These are phyloP conservation scores for Carnegiea gigantea DNA, from an alignment of 179 eudicot species.

Conservation along the genomic window DNA sequence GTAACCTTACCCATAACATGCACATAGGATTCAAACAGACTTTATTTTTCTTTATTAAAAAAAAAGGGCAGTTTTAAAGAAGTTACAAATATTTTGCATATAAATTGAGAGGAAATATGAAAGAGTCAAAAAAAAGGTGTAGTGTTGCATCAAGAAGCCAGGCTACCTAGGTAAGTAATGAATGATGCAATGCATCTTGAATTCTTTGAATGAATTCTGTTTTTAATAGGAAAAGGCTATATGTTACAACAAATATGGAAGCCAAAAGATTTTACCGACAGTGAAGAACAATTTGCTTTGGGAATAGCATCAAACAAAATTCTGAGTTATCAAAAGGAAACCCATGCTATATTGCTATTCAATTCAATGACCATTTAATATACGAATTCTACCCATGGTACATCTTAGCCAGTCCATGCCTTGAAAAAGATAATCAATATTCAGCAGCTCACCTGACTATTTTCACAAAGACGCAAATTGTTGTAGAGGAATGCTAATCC, in stretches of 20 bases:
- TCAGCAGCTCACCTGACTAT: slow-evolving; percentile 54
- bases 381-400: too few species aligned
- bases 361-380: too few species aligned
- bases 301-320: too few species aligned
- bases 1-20: too few species aligned
- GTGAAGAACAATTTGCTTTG: neutral
- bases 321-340: too few species aligned
- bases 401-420: neutral
- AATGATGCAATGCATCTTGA: neutral
- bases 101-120: too few species aligned
- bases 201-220: neutral
- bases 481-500: slow-evolving; percentile 77
- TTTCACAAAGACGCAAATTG: slow-evolving; percentile 52
- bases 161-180: neutral
- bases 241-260: neutral
- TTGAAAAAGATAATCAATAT: neutral
- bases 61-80: neutral
- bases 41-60: neutral
- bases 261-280: neutral
- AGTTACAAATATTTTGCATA: neutral
- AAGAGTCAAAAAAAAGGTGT: too few species aligned
- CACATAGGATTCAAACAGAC: too few species aligned
- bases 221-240: neutral
- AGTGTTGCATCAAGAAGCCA: neutral
- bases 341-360: too few species aligned